Percentiles rank a stretch among this genome's conserved stretches.
phyloP scores from a whole-genome alignment of 139 green algal genomes.

The Chlamydomonas sp. region DNA sequence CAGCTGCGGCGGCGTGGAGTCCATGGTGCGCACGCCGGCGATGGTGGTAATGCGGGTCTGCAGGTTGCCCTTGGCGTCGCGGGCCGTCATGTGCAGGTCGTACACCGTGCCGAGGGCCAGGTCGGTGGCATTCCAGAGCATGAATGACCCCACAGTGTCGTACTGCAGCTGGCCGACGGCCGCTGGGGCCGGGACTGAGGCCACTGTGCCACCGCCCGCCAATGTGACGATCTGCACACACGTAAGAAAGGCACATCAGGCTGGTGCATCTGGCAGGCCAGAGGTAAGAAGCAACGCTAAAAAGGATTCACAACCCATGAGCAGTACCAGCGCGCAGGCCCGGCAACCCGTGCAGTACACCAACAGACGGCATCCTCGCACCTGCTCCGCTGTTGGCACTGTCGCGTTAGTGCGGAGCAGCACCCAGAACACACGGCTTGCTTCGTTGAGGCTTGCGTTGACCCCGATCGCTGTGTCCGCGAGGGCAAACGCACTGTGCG shows the following conservation, averaged over 20 bases:
- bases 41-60: slow-evolving; percentile 38
- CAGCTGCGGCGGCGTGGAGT: slow-evolving; percentile 40
- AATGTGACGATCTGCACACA: no score
- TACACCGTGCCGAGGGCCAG: slow-evolving; percentile 32
- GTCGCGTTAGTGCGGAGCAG: neutral
- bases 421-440: slow-evolving; percentile 12
- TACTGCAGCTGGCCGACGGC: no score
- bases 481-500: neutral
- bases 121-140: neutral
- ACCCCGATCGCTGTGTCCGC: slow-evolving; percentile 39
- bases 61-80: slow-evolving; percentile 31
- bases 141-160: neutral
- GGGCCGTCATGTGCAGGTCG: slow-evolving; percentile 31
- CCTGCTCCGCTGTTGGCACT: neutral
- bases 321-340: no score
- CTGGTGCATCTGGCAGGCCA: no score
- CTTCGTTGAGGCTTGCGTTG: slow-evolving; percentile 40
- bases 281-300: no score
- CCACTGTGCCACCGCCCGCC: no score
- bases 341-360: no score
- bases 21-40: slow-evolving; percentile 22
- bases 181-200: no score
- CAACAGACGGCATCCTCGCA: neutral
- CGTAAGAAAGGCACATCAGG: no score
- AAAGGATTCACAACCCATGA: no score